Percentiles rank a stretch among this genome's conserved stretches.
phyloP scores from a whole-genome alignment of 441 rosid species.

The Populus trichocarpa region DNA sequence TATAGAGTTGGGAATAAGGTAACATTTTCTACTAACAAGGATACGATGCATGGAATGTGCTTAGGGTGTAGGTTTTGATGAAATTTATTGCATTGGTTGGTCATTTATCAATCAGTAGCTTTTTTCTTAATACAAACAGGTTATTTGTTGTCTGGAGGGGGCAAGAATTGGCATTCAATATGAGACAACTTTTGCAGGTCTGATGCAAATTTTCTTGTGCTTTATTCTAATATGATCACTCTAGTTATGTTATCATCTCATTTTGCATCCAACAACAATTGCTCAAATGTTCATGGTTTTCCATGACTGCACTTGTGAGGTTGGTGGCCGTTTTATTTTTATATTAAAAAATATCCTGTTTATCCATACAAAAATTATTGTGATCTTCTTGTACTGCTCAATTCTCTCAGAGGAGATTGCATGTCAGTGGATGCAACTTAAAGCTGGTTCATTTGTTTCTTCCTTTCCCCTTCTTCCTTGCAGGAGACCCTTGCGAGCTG shows the following conservation, averaged over 20 bases:
- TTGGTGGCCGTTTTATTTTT: background rate
- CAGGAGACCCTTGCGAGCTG: conserved; percentile 85
- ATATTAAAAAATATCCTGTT: background rate
- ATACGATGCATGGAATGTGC: background rate
- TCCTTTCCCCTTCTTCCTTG: conserved; percentile 4
- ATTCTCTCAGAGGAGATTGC: background rate
- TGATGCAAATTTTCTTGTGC: background rate
- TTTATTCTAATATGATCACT: background rate
- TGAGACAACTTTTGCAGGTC: conserved; percentile 94
- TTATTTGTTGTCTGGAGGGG: conserved; percentile 87
- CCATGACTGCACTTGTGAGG: background rate
- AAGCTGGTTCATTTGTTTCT: background rate
- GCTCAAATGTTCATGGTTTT: background rate
- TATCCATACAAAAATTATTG: background rate
- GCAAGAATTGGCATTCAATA: conserved; percentile 92
- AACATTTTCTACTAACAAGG: conserved; percentile 10
- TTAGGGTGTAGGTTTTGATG: background rate
- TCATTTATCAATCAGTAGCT: conserved; percentile 14
- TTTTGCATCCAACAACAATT: background rate
- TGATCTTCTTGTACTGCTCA: background rate
- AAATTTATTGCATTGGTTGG: background rate
- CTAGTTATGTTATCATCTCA: background rate
- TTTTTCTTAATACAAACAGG: conserved; percentile 40
- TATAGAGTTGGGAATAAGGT: conserved; percentile 86
- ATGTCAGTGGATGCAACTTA: background rate